Base-by-base conservation (phyloP, 257 asterid genomes). In the Gynochthodes officinalis region DNA sequence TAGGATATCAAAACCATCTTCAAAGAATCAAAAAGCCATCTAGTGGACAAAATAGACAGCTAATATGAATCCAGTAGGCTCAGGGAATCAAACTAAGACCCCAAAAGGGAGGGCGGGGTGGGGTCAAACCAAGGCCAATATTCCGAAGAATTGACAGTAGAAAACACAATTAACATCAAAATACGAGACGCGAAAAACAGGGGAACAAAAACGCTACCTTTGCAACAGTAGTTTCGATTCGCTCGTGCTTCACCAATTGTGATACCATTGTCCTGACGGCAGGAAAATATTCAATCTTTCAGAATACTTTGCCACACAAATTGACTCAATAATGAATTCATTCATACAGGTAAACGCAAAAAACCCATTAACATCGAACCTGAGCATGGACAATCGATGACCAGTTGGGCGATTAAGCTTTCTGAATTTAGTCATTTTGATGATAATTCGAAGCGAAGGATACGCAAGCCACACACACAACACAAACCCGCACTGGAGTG, bases 371-470 rank as follows among this genome's bases (percentile, higher is more conserved):
- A 21, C 18, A 18, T 6, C 55, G 10, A 74, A 93, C 98, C 97
- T 84, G 76, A 94, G 93, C 98, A 94, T 91, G 72, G 96, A 86
- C 91, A 91, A 81, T 30, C 98, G 81, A 76, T 94, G 98, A 58
- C 84, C 96, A 0, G 97, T 83, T 1, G 92, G 87, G 28, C 96
- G 92, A 89, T 88, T 87, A 46, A 91, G 92, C 89, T 94, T 94
- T 86, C 98, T 81, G 50, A 94, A 84, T 77, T 88, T 94, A 69
- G 95, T 87, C 98, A 93, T 92, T 76, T 66, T 75, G 48, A 52
- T 44, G 37, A 28, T 13, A n/a, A n/a, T n/a, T 28, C 67, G 19
- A 64, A 39, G 39, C 23, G 19, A 25, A 55, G 27, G 4, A 27
- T 9, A 25, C 2, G 13, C 2, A 12, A 25, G 3, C 6, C 1